Conservation (phyloP, 306 rosid genomes). For the Cyamopsis tetragonoloba region DNA sequence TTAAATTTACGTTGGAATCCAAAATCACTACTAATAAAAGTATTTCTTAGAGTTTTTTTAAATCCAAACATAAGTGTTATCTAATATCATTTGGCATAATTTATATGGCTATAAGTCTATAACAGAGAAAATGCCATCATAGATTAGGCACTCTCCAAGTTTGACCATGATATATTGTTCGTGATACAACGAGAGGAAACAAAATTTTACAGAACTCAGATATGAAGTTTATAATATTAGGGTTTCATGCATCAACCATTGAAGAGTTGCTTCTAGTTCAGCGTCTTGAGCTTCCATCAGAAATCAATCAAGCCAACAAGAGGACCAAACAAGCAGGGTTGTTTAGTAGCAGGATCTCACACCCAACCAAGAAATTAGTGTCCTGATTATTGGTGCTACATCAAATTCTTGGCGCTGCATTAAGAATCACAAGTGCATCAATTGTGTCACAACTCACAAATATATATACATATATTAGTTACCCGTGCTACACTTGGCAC, state of each 20-base stretch:
- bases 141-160: neutral
- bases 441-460: neutral
- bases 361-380: neutral
- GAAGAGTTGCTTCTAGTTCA: constrained; percentile 12
- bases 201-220: neutral
- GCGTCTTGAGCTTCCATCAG: constrained; percentile 1
- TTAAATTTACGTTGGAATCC: no score
- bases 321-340: neutral
- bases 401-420: constrained; percentile 69
- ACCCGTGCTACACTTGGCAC: no score
- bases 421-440: constrained; percentile 3
- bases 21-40: no score
- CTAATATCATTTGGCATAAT: no score
- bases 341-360: neutral
- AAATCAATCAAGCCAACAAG: neutral
- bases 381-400: neutral
- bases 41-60: no score
- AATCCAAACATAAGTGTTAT: no score
- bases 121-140: neutral
- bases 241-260: neutral
- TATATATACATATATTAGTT: neutral
- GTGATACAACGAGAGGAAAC: neutral
- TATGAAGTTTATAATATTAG: neutral
- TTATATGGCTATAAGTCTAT: no score
- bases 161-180: neutral